Evolutionary conservation across 2,329 filamentous ascomycete species (phyloP), one percentile per base, ranked within the genome.

Genomic region (Xylariaceae sp.): DNA sequence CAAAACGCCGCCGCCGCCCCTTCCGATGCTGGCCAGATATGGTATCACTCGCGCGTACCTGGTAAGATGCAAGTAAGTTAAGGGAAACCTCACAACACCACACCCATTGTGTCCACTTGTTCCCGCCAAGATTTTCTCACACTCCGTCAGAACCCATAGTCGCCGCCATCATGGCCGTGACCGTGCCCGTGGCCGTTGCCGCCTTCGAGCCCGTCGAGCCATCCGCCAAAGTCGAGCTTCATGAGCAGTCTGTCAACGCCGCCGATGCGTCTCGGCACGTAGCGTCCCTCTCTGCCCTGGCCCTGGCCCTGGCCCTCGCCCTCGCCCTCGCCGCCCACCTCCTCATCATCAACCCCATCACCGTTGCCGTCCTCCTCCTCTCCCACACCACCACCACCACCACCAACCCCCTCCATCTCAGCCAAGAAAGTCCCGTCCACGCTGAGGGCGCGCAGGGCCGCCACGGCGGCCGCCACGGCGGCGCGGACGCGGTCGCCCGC

Each of bases 181-280:
- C n/a, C n/a, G n/a, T n/a, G n/a, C n/a, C n/a, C n/a, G n/a, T n/a
- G n/a, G n/a, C n/a, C n/a, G n/a, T n/a, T n/a, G n/a, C n/a, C n/a
- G n/a, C n/a, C n/a, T n/a, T n/a, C n/a, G n/a, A n/a, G n/a, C n/a
- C n/a, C n/a, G n/a, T 52, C 64, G 42, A 75, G 70, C 73, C 72
- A 77, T 34, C 61, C 70, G 14, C 73, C 74, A 56, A 77, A 77
- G 51, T 94, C 88, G 48, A 95, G 64, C 65, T 94, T 94, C 86
- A 94, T 94, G 53, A 95, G 59, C 53, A 95, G 60, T 38, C 84
- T 70, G 61, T 94, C 87, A 29, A 95, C 77, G 1, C 87, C 84
- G 0, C 85, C 85, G 3, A 86, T 75, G 39, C 82, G 77, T 41
- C 76, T 71, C 1, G 86, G 82, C 19, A 80, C 68, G 55, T 85